Conservation (phyloP, 148 eudicot species). For the Polygonum maritimum region DNA sequence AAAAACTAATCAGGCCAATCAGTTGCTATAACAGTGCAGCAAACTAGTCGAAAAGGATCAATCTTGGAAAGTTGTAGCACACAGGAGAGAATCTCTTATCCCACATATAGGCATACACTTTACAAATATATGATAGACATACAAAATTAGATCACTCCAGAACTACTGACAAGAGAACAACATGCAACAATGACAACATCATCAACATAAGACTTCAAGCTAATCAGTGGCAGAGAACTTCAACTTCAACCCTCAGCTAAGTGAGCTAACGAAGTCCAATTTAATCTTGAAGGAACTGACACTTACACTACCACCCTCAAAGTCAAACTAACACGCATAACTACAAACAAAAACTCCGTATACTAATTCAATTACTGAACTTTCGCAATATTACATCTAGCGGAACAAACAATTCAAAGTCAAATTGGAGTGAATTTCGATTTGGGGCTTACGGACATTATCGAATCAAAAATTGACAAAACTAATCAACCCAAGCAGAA, state of each 20-base stretch:
- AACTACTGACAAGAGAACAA: not conserved
- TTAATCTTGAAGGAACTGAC: not conserved
- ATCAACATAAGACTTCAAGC: not conserved
- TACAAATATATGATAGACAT: not conserved
- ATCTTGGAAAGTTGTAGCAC: not conserved
- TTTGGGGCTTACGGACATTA: not conserved
- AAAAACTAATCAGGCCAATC: not conserved
- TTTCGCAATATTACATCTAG: not conserved
- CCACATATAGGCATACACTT: not conserved
- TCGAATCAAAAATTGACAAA: not conserved
- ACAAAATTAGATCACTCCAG: not conserved
- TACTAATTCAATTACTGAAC: not conserved
- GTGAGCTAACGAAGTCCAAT: not conserved
- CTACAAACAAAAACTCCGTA: not conserved
- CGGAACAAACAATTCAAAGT: not conserved
- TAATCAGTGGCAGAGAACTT: not conserved
- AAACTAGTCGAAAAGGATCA: not conserved
- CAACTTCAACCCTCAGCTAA: not conserved
- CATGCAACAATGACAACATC: not conserved
- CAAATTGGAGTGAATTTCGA: not conserved
- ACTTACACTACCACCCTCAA: not conserved
- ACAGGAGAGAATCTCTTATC: not conserved
- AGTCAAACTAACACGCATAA: not conserved
- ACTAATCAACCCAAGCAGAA: not conserved
- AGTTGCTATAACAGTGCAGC: not conserved